Evolutionary conservation across 306 rosid species (phyloP).

Genomic region (Cercis canadensis): DNA sequence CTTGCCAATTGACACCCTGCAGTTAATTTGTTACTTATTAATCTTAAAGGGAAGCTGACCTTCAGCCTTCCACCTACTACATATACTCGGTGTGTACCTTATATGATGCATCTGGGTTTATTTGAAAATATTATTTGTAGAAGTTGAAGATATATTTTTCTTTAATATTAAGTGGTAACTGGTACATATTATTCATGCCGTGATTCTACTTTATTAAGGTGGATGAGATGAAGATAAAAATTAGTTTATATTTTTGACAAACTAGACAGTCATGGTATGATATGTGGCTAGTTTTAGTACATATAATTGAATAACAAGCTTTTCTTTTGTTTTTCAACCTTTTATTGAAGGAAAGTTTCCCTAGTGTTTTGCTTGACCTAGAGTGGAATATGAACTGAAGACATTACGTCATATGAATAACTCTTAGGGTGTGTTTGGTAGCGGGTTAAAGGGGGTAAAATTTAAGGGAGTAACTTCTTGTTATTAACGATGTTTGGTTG

Average conservation of each 20-base stretch:
- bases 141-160: neutral
- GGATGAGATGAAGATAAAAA: neutral
- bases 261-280: neutral
- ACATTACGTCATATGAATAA: neutral
- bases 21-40: too few species aligned
- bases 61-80: too few species aligned
- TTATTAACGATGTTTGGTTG: neutral
- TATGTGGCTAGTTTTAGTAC: neutral
- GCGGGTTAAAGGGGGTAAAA: too few species aligned
- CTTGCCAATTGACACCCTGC: too few species aligned
- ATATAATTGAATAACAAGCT: neutral
- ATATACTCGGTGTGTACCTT: too few species aligned
- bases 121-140: neutral
- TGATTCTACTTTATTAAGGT: neutral
- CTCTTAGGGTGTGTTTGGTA: too few species aligned
- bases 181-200: neutral
- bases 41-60: neutral
- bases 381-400: neutral
- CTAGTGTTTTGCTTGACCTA: neutral
- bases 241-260: neutral
- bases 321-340: neutral
- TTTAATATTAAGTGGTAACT: neutral
- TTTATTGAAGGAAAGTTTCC: neutral
- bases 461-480: too few species aligned
- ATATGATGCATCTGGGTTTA: neutral